Base-by-base conservation (phyloP, 192 early-diverging fungal genomes). In the Podila verticillata region DNA sequence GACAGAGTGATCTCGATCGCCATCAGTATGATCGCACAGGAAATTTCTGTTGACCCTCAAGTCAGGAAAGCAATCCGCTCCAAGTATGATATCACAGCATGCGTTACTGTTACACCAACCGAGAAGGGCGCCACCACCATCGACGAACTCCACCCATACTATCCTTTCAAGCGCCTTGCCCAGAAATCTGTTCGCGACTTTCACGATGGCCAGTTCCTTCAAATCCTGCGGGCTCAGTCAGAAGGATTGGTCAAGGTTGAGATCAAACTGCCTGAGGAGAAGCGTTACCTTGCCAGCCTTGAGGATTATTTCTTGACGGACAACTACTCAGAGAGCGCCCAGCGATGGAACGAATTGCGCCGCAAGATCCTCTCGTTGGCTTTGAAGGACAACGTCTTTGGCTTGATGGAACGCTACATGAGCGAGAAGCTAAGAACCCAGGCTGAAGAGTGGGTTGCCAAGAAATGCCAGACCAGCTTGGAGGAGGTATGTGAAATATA, bases 151-250 rank as follows among this genome's bases (percentile, higher is more conserved):
- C 96, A 98, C 65, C 88, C 92, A 2, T 94, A 91, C 61, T 84
- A 93, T 81, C 88, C 91, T 6, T 96, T 97, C 87, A 97, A 97
- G 87, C 97, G 92, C 47, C 69, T 99, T 57, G 73, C 78, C 19
- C 86, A 91, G 36, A 98, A 97, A 75, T 94, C 91, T 19, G 82
- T 93, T 7, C 81, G 78, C 2, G 89, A 87, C 44, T 96, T 96
- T 26, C 87, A 88, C 9, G 85, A 89, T 61, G 92, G 88, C 4
- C 90, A 95, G 82, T 96, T 96, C 80, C 72, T 96, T 34, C 88
- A 89, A 35, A 88, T 98, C 0, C 72, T 93, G 22, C 86, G 91
- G 57, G 94, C 92, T 0, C 95, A 93, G 60, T 73, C 84, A 17
- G 88, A 93, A 20, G 93, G 92, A 2, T 83, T 98, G 32, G 64